These are phyloP conservation scores for Brassica hybrid DNA, from an alignment of 441 rosid species.

Conservation along the genomic window DNA sequence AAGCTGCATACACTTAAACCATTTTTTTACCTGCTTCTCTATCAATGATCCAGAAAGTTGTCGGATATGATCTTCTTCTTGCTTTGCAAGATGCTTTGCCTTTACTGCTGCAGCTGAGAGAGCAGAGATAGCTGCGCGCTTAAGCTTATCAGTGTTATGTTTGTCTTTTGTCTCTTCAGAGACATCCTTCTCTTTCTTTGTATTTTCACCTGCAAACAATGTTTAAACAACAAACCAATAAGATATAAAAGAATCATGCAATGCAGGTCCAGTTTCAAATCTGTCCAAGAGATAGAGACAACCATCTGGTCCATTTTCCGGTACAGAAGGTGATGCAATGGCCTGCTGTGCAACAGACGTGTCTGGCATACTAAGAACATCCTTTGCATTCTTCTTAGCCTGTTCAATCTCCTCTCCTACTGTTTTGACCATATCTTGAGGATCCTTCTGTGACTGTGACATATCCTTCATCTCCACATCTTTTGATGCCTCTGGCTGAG, in stretches of 20 bases:
- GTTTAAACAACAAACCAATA: constrained; percentile 19
- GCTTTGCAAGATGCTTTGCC: constrained; percentile 83
- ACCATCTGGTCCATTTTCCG: constrained; percentile 57
- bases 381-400: constrained; percentile 29
- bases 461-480: constrained; percentile 55
- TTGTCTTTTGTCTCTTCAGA: constrained; percentile 56
- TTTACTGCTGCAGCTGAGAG: constrained; percentile 96
- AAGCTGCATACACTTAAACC: constrained; percentile 14
- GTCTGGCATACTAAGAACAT: constrained; percentile 26
- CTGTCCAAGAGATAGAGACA: constrained; percentile 46
- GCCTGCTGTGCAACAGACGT: constrained; percentile 32
- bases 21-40: constrained; percentile 79
- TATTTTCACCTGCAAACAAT: constrained; percentile 49
- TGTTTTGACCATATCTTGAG: constrained; percentile 37
- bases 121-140: constrained; percentile 78
- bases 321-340: constrained; percentile 37
- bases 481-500: constrained; percentile 49
- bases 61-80: constrained; percentile 88
- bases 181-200: constrained; percentile 51
- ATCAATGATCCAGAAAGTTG: constrained; percentile 71
- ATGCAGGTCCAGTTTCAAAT: constrained; percentile 9
- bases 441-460: constrained; percentile 48
- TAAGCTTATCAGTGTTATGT: constrained; percentile 59
- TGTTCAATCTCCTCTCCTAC: constrained; percentile 25
- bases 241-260: constrained; percentile 16